These are phyloP conservation scores for Tolypocladium sp. DNA, from an alignment of 2,329 filamentous ascomycete genomes.

Conservation along the genomic window DNA sequence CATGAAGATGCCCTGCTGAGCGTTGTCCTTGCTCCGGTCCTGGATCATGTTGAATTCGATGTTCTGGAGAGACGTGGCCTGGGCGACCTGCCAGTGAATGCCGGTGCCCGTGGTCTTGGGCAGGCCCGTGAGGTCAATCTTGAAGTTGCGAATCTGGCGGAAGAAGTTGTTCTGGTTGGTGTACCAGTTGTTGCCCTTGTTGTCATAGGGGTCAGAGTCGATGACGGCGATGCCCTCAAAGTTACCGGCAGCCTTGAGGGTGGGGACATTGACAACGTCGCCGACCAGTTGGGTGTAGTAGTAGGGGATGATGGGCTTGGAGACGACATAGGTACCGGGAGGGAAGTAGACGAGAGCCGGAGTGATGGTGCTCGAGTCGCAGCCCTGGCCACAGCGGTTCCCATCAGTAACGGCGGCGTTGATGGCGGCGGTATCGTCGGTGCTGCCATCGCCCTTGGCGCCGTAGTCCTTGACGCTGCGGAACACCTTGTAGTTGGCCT, in stretches of 20 bases:
- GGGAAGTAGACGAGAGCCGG: conserved; percentile 91
- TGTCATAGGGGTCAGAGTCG: conserved; percentile 75
- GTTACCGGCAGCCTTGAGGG: conserved; percentile 60
- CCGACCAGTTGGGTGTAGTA: conserved; percentile 94
- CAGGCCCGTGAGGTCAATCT: conserved; percentile 64
- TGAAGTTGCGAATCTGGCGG: conserved; percentile 73
- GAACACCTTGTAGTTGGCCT: conserved; percentile 56
- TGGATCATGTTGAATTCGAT: conserved; percentile 71
- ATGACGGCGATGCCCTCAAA: conserved; percentile 86
- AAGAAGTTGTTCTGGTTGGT: conserved; percentile 81
- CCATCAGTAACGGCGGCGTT: conserved; percentile 74
- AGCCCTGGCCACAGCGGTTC: conserved; percentile 68
- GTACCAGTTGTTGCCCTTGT: conserved; percentile 62
- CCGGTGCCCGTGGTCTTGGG: conserved; percentile 53
- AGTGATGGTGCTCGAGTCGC: conserved; percentile 73
- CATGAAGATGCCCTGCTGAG: conserved; percentile 72
- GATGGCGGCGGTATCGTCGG: conserved; percentile 84
- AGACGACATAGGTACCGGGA: conserved; percentile 75
- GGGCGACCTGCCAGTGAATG: conserved; percentile 82
- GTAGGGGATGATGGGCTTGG: conserved; percentile 67
- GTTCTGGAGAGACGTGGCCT: conserved; percentile 73
- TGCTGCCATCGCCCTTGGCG: conserved; percentile 55
- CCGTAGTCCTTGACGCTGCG: conserved; percentile 72
- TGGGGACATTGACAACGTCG: conserved; percentile 63
- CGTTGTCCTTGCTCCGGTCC: conserved; percentile 54